These are phyloP conservation scores for Dioscorea cayenensis DNA, from an alignment of 116 monocot genomes.

Conservation along the genomic window DNA sequence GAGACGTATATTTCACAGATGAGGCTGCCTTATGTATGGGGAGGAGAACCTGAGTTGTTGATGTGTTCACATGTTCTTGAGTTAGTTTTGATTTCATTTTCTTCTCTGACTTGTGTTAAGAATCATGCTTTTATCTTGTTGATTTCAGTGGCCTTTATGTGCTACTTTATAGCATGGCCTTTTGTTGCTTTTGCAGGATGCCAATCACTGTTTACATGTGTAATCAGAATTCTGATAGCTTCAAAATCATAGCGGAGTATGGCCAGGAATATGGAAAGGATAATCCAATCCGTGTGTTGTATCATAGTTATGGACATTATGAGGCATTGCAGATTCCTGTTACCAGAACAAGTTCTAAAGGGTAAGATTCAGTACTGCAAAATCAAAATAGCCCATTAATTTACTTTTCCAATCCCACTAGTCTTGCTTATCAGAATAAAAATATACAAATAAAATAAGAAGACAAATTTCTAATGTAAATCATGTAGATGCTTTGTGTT, in stretches of 20 bases:
- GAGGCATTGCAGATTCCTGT: slow-evolving; percentile 42
- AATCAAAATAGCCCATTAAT: too few species aligned
- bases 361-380: neutral
- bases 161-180: neutral
- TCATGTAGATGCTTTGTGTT: too few species aligned
- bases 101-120: neutral
- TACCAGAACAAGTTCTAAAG: slow-evolving; percentile 22
- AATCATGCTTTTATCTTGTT: too few species aligned
- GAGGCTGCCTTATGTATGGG: slow-evolving; percentile 61
- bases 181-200: slow-evolving; percentile 25
- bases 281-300: slow-evolving; percentile 55
- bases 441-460: too few species aligned
- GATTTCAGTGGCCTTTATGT: too few species aligned
- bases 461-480: too few species aligned
- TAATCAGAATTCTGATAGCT: slow-evolving; percentile 21
- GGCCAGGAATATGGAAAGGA: slow-evolving; percentile 68
- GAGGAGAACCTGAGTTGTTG: slow-evolving; percentile 66
- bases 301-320: slow-evolving; percentile 71
- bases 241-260: slow-evolving; percentile 53
- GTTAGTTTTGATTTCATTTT: slow-evolving; percentile 16
- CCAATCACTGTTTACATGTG: slow-evolving; percentile 63
- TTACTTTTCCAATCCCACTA: too few species aligned
- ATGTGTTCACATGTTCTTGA: slow-evolving; percentile 72
- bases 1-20: slow-evolving; percentile 51
- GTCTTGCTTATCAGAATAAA: too few species aligned